These are phyloP conservation scores for Dacryopinax spathularia DNA, from an alignment of 768 basidiomycete genomes.

Conservation along the genomic window DNA sequence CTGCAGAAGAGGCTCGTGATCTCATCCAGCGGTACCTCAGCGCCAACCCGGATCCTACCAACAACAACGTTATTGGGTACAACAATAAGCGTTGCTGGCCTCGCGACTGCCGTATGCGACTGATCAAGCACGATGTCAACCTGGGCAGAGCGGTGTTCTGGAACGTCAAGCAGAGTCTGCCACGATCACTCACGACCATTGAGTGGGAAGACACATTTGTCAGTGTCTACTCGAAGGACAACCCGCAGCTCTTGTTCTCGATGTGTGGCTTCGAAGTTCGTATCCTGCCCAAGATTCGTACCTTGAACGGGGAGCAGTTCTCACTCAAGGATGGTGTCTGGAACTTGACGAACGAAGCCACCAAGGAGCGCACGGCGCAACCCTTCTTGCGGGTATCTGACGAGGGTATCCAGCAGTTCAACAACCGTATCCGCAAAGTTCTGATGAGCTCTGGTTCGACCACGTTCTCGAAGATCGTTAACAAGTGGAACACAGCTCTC, in stretches of 20 bases:
- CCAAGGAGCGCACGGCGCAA: conserved; percentile 93
- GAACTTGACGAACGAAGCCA: conserved; percentile 94
- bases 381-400: conserved; percentile 97
- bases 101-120: conserved; percentile 93
- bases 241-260: conserved; percentile 92
- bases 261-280: conserved; percentile 99
- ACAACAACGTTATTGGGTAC: conserved; percentile 97
- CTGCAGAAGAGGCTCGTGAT: conserved; percentile 91
- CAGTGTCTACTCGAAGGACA: conserved; percentile 93
- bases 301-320: conserved; percentile 91
- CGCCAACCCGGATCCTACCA: conserved; percentile 95
- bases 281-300: conserved; percentile 90
- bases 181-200: conserved; percentile 90
- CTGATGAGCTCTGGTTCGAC: conserved; percentile 98
- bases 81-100: conserved; percentile 99
- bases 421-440: conserved; percentile 91
- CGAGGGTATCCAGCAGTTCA: conserved; percentile 91
- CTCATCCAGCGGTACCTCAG: conserved; percentile 95
- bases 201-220: conserved; percentile 99
- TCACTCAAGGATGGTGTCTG: conserved; percentile 91
- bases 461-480: conserved; percentile 97
- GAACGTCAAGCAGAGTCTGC: conserved; percentile 96
- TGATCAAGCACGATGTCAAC: conserved; percentile 99
- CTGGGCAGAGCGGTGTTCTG: conserved; percentile 96
- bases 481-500: conserved; percentile 93